Base-by-base conservation (phyloP, 176 grass and related monocot species). In the Ananas comosus region DNA sequence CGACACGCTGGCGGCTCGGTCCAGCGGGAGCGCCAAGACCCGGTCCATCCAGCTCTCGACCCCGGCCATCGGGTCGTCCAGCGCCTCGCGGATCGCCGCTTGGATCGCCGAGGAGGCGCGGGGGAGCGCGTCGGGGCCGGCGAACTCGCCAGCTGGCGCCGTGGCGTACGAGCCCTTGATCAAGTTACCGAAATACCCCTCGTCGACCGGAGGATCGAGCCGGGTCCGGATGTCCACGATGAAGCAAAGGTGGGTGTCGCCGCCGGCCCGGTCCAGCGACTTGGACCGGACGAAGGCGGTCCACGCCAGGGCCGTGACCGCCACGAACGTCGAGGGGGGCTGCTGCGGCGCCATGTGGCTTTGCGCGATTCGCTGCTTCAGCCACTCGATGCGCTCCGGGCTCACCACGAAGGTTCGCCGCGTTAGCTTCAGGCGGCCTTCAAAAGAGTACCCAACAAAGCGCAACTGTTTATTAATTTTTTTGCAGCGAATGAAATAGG, bases 191-290 rank as follows among this genome's bases (percentile, higher is more conserved):
- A 89, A 67, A 82, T 89, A 89, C 0, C 76, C 82, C 1, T 65
- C 67, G 12, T 4, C 64, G 6, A 82, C 64, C 1, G 79, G 82
- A 0, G 87, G 87, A 50, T 70, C 28, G 0, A 82, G 63, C 0
- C 87, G 87, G 2, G 79, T 12, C 1, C 87, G 82, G 17, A 80
- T 73, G 76, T 81, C 87, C 6, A 70, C 79, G 0, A 82, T 66
- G 86, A 82, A 89, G 11, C 67, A 2, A 25, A 89, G 68, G 71
- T 85, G 67, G 21, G 74, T 81, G 79, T 82, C 79, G 3, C 75
- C 66, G 2, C 76, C 72, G 9, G 64, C 18, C 42, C 25, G 1
- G 50, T 48, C 16, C 1, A 2, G 1, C 4, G 1, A 5, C 51
- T 66, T 78, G 11, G 84, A 71, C 22, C 70, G 66, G 22, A 75